Evolutionary conservation across 768 basidiomycete species (phyloP).

Genomic region (Leucocoprinus leucothites): DNA sequence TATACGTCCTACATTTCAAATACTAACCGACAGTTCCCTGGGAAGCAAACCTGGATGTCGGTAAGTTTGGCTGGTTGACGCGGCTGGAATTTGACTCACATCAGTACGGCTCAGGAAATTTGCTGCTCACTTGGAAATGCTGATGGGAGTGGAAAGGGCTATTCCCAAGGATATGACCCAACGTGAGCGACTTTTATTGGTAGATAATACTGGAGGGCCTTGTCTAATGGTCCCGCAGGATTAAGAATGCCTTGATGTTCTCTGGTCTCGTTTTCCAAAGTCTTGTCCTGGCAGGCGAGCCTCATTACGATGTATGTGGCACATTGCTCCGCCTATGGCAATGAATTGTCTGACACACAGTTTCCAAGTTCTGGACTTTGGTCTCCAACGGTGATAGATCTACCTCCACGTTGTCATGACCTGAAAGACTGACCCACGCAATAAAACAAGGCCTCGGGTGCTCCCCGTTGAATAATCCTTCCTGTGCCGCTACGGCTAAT

Average conservation of each 20-base stretch:
- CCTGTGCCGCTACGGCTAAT: slow-evolving; percentile 33
- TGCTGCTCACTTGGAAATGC: slow-evolving; percentile 35
- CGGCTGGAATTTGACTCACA: not conserved
- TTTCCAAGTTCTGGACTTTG: slow-evolving; percentile 35
- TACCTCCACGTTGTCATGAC: no score
- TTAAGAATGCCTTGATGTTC: slow-evolving; percentile 37
- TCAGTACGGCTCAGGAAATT: slow-evolving; percentile 29
- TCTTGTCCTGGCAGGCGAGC: slow-evolving; percentile 30
- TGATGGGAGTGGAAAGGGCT: slow-evolving; percentile 31
- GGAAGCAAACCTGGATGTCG: slow-evolving; percentile 37
- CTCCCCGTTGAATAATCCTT: slow-evolving; percentile 28
- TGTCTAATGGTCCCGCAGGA: slow-evolving; percentile 16
- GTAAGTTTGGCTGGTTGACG: slow-evolving; percentile 17
- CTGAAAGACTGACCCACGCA: no score
- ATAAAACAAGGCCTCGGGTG: no score
- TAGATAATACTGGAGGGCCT: not conserved
- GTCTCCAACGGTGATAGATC: slow-evolving; percentile 34
- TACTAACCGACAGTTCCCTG: slow-evolving; percentile 24
- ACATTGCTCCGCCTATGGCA: not conserved
- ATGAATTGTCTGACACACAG: not conserved
- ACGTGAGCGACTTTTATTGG: slow-evolving; percentile 18
- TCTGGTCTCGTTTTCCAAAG: slow-evolving; percentile 36
- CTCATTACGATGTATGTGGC: slow-evolving; percentile 33
- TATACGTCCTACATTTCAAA: slow-evolving; percentile 28
- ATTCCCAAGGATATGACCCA: slow-evolving; percentile 33